Conservation (phyloP, 2,329 filamentous ascomycete genomes). For the Pseudogymnoascus sp. region DNA sequence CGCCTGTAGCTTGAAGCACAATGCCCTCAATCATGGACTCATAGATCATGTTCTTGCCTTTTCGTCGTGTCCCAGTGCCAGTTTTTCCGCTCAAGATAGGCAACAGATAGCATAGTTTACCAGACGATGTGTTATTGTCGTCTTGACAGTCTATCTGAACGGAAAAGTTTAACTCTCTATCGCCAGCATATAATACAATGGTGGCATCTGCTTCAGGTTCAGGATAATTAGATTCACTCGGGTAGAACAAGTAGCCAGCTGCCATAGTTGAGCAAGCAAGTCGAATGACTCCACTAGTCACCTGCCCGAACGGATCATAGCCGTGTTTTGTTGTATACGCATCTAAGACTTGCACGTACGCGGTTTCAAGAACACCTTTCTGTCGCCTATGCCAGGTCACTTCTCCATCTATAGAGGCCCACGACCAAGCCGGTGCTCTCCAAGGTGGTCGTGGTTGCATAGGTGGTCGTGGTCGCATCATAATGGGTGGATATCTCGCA, state of each 20-base stretch:
- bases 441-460: constrained; percentile 11
- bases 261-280: constrained; percentile 19
- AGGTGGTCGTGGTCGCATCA: no score
- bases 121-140: background rate
- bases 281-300: constrained; percentile 17
- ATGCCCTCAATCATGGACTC: constrained; percentile 13
- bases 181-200: background rate
- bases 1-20: constrained; percentile 15
- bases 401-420: constrained; percentile 16
- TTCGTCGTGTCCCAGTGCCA: no score
- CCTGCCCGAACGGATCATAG: constrained; percentile 18
- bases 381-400: constrained; percentile 13
- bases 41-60: background rate
- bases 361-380: constrained; percentile 6
- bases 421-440: constrained; percentile 20
- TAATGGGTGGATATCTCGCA: background rate
- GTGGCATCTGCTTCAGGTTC: background rate
- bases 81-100: constrained; percentile 12
- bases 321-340: constrained; percentile 9
- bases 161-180: background rate
- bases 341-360: constrained; percentile 17
- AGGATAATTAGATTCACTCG: background rate
- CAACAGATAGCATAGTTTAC: constrained; percentile 1
- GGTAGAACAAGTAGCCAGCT: constrained; percentile 15
- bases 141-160: constrained; percentile 17